A percentile compares a stretch with the other conserved stretches of the same genome.
These are phyloP conservation scores for Saccharomycopsis javanensis DNA, from an alignment of 805 yeast species.

Conservation along the genomic window DNA sequence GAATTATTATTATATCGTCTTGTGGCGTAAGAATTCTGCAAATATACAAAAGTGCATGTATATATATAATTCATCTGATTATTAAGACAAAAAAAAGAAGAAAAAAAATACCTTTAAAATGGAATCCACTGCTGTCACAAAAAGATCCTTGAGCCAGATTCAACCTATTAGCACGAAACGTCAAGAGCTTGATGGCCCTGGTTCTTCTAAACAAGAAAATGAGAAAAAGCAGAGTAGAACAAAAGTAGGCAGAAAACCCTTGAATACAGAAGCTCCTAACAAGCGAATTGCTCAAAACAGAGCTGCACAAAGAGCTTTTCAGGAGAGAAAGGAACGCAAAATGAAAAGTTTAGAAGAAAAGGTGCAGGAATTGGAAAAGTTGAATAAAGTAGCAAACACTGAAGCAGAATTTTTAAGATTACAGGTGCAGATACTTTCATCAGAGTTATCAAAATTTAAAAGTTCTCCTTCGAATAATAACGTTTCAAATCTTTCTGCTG, in stretches of 20 bases:
- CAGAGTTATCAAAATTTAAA: slow-evolving; percentile 57
- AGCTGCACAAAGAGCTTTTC: slow-evolving; percentile 96
- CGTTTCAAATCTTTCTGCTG: not conserved
- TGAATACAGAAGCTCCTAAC: slow-evolving; percentile 66
- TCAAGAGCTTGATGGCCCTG: slow-evolving; percentile 10
- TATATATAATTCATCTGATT: too few relatives aligned
- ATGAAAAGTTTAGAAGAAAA: slow-evolving; percentile 78
- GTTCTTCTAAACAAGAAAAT: slow-evolving; percentile 14
- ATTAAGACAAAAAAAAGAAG: too few relatives aligned
- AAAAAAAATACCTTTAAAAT: too few relatives aligned
- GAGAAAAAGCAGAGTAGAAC: slow-evolving; percentile 23
- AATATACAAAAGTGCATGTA: too few relatives aligned
- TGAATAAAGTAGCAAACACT: slow-evolving; percentile 53
- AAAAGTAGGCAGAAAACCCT: slow-evolving; percentile 77
- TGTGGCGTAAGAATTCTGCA: too few relatives aligned
- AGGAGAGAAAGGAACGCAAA: slow-evolving; percentile 86
- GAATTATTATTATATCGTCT: too few relatives aligned
- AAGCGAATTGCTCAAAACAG: slow-evolving; percentile 94
- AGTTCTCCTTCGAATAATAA: slow-evolving; percentile 21
- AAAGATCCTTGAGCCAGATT: slow-evolving; percentile 15
- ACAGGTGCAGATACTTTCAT: slow-evolving; percentile 66
- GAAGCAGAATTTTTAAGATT: slow-evolving; percentile 67
- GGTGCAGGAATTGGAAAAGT: slow-evolving; percentile 62
- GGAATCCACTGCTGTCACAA: slow-evolving; percentile 3
- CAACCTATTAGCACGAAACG: slow-evolving; percentile 18